Evolutionary conservation across 345 rosid species (phyloP).

Genomic region (Populus davidiana): DNA sequence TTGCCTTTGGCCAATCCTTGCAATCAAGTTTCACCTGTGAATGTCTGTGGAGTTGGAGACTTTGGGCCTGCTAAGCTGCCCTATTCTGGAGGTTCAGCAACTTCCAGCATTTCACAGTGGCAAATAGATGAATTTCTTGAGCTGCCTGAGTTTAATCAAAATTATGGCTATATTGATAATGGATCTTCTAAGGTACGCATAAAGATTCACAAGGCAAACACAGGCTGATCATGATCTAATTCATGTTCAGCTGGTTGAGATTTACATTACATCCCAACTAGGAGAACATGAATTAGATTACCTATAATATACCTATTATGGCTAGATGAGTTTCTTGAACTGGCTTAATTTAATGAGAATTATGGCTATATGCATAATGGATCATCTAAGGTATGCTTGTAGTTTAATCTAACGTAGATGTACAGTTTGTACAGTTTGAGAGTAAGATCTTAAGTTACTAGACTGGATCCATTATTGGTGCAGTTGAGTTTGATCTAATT

Average conservation of each 20-base stretch:
- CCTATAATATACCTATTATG: background rate
- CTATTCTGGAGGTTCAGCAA: slow-evolving; percentile 59
- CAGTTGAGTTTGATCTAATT: background rate
- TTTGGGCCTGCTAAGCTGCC: slow-evolving; percentile 36
- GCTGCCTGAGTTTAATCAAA: slow-evolving; percentile 57
- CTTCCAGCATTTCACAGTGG: slow-evolving; percentile 72
- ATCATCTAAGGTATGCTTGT: slow-evolving; percentile 63
- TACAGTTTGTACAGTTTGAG: background rate
- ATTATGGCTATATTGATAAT: slow-evolving; percentile 59
- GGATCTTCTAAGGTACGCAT: slow-evolving; percentile 76
- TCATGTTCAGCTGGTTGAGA: background rate
- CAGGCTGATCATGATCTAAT: background rate
- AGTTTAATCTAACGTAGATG: background rate
- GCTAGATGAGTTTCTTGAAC: slow-evolving; percentile 60
- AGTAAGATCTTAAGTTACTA: background rate
- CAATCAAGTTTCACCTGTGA: slow-evolving; percentile 32
- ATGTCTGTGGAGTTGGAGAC: slow-evolving; percentile 31
- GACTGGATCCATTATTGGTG: background rate
- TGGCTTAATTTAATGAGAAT: slow-evolving; percentile 56
- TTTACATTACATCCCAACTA: background rate
- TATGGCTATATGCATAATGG: slow-evolving; percentile 63
- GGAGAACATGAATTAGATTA: background rate
- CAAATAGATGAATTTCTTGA: slow-evolving; percentile 75
- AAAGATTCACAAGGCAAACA: background rate
- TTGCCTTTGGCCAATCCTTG: slow-evolving; percentile 30